Conservation (phyloP, 306 rosid genomes). For the Cyclanthera cordifolia region DNA sequence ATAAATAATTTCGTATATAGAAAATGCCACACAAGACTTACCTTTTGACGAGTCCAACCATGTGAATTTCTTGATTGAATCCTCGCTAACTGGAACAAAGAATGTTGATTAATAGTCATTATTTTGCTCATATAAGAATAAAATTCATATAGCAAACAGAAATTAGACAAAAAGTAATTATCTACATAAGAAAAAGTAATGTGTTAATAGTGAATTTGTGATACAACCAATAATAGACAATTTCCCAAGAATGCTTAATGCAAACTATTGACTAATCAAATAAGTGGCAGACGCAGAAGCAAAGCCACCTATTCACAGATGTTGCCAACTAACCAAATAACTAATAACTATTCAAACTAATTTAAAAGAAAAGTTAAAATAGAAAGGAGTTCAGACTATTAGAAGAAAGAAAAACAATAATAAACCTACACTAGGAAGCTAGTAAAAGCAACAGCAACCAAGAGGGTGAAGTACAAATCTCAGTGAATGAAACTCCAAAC, state of each 20-base stretch:
- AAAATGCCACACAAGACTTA: slow-evolving; percentile 23
- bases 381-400: neutral
- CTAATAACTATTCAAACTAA: neutral
- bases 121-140: neutral
- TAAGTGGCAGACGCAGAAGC: neutral
- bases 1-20: neutral
- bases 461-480: neutral
- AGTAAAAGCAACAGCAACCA: neutral
- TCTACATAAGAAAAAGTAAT: neutral
- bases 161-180: neutral
- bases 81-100: slow-evolving; percentile 47
- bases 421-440: neutral
- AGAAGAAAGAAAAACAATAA: neutral
- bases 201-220: neutral
- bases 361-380: neutral
- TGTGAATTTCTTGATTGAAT: slow-evolving; percentile 53
- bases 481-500: neutral
- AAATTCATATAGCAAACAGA: neutral
- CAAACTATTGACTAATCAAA: neutral
- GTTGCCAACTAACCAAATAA: neutral
- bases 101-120: slow-evolving; percentile 9
- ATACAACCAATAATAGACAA: neutral
- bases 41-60: slow-evolving; percentile 95
- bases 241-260: neutral
- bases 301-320: neutral